phyloP scores from a whole-genome alignment of 1,284 basidiomycete genomes.

The Cryptococcus depauperatus region DNA sequence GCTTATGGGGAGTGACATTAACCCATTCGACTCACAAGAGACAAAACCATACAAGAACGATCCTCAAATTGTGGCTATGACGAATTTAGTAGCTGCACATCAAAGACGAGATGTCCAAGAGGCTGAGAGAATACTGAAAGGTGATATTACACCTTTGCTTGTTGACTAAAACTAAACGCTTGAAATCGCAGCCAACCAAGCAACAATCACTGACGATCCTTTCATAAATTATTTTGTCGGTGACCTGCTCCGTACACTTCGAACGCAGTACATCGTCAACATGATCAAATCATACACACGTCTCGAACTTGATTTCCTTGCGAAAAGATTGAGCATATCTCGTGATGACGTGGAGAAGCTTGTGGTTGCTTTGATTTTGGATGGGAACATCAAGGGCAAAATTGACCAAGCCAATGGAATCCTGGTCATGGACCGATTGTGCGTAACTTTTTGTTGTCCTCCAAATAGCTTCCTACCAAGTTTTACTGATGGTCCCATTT shows the following conservation, averaged over 20 bases:
- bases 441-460: constrained; percentile 30
- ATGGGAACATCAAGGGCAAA: constrained; percentile 86
- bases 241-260: constrained; percentile 80
- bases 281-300: constrained; percentile 95
- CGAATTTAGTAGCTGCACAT: constrained; percentile 90
- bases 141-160: constrained; percentile 43
- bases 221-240: constrained; percentile 93
- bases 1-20: constrained; percentile 96
- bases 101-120: constrained; percentile 91
- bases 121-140: constrained; percentile 87
- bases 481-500: too few relatives aligned
- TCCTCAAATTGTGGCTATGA: constrained; percentile 96
- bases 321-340: constrained; percentile 89
- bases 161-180: constrained; percentile 1
- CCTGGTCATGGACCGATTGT: constrained; percentile 83
- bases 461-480: background rate
- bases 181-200: constrained; percentile 63
- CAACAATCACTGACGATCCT: constrained; percentile 87
- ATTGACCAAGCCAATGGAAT: constrained; percentile 93
- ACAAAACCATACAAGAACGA: constrained; percentile 98
- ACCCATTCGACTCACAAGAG: constrained; percentile 98
- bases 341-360: constrained; percentile 84
- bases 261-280: constrained; percentile 94
- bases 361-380: constrained; percentile 84
- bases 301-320: constrained; percentile 82